Percentiles rank a stretch among this genome's conserved stretches.
Evolutionary conservation across 2,329 filamentous ascomycete species (phyloP).

Genomic region (Talaromyces piceae): DNA sequence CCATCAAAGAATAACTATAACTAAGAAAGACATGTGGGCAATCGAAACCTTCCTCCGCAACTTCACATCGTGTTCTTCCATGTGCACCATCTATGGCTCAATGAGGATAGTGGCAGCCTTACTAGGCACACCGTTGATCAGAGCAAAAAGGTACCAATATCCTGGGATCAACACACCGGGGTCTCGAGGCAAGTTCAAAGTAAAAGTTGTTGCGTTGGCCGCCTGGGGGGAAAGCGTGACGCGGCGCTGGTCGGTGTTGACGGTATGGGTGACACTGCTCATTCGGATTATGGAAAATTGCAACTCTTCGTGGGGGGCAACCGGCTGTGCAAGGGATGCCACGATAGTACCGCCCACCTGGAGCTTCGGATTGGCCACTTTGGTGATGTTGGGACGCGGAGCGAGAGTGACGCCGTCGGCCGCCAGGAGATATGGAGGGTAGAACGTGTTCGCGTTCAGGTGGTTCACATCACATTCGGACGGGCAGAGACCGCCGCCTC

Average conservation of each 20-base stretch:
- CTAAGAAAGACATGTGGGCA: too few relatives aligned
- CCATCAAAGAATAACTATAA: too few relatives aligned
- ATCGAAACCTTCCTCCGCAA: background rate
- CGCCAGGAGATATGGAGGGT: constrained; percentile 48
- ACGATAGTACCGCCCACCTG: constrained; percentile 26
- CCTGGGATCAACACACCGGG: constrained; percentile 45
- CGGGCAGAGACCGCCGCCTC: constrained; percentile 47
- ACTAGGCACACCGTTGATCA: constrained; percentile 42
- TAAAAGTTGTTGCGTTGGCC: constrained; percentile 27
- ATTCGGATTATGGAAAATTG: constrained; percentile 41
- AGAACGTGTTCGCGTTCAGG: constrained; percentile 47
- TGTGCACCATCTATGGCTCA: background rate
- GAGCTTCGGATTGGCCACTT: constrained; percentile 23
- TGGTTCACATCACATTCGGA: constrained; percentile 41
- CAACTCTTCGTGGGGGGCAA: constrained; percentile 14
- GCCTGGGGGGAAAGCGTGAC: constrained; percentile 34
- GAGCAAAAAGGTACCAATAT: constrained; percentile 48
- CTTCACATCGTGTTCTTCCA: background rate
- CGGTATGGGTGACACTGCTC: constrained; percentile 45
- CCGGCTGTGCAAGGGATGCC: constrained; percentile 23
- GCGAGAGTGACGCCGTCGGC: constrained; percentile 32
- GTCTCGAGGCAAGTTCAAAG: constrained; percentile 39
- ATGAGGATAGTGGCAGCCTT: constrained; percentile 38
- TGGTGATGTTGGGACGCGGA: constrained; percentile 36
- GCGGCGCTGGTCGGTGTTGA: constrained; percentile 51